phyloP scores from a whole-genome alignment of 202 grass and related monocot genomes.

The Carex arenaria region DNA sequence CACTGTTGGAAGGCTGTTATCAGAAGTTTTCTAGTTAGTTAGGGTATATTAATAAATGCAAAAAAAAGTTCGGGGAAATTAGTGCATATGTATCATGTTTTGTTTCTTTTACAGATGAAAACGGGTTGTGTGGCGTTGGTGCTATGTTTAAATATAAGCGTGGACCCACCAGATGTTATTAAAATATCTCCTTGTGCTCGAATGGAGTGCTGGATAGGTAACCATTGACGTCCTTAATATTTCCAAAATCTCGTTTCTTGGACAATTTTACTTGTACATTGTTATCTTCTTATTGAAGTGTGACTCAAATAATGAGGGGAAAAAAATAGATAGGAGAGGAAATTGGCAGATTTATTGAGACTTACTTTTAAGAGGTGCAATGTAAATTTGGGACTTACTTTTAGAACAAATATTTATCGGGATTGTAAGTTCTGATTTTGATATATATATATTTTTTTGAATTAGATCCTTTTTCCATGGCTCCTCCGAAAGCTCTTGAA shows the following conservation, averaged over 20 bases:
- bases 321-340: background rate
- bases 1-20: background rate
- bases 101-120: constrained; percentile 77
- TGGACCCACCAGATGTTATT: constrained; percentile 96
- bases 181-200: constrained; percentile 98
- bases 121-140: constrained; percentile 95
- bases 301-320: background rate
- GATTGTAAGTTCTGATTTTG: background rate
- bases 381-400: background rate
- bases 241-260: background rate
- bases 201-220: constrained; percentile 99
- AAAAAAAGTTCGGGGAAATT: background rate
- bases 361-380: background rate
- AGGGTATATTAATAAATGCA: background rate
- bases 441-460: constrained; percentile 17
- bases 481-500: constrained; percentile 87
- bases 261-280: background rate
- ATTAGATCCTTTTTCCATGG: constrained; percentile 95
- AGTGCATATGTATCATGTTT: background rate
- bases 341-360: background rate
- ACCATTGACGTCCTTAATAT: constrained; percentile 16
- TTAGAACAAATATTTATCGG: background rate
- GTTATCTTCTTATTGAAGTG: background rate
- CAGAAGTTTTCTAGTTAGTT: background rate
- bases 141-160: constrained; percentile 96